Evolutionary conservation across 176 grass and related monocot species (phyloP).

Genomic region (Rhynchospora pubera): DNA sequence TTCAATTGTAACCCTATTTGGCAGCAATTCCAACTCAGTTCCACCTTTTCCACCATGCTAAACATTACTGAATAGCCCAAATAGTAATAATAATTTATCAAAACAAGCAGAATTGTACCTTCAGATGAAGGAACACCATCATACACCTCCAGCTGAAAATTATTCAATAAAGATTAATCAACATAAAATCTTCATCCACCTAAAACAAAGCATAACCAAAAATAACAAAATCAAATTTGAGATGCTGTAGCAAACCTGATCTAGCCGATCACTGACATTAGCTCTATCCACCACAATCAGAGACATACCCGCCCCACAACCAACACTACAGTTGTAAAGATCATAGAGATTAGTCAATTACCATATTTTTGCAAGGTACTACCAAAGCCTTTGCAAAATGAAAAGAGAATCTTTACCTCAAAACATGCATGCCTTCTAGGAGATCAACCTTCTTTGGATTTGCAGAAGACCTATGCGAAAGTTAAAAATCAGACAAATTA

Average conservation of each 20-base stretch:
- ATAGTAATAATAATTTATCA: not conserved
- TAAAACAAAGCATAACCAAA: not conserved
- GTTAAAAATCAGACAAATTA: not conserved
- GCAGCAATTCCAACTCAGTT: not conserved
- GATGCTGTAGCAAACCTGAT: slow-evolving; percentile 43
- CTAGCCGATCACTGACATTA: slow-evolving; percentile 55
- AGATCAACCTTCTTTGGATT: slow-evolving; percentile 99
- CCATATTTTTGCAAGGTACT: not conserved
- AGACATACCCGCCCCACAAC: slow-evolving; percentile 69
- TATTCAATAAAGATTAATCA: slow-evolving; percentile 10
- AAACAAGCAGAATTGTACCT: slow-evolving; percentile 47
- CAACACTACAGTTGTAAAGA: slow-evolving; percentile 52
- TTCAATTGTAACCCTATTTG: not conserved
- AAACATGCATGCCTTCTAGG: slow-evolving; percentile 79
- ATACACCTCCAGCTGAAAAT: slow-evolving; percentile 71
- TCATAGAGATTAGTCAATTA: not conserved
- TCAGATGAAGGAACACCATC: slow-evolving; percentile 49
- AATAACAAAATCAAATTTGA: not conserved
- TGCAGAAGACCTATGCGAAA: slow-evolving; percentile 68
- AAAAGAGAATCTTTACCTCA: slow-evolving; percentile 36
- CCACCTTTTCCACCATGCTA: not conserved
- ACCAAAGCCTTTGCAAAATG: not conserved
- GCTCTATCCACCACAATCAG: slow-evolving; percentile 77
- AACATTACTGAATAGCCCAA: not conserved
- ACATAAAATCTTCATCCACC: slow-evolving; percentile 3